Percentiles rank a stretch among this genome's conserved stretches.
These are phyloP conservation scores for Talaromyces pinophilus DNA, from an alignment of 2,329 filamentous ascomycete species.

Conservation along the genomic window DNA sequence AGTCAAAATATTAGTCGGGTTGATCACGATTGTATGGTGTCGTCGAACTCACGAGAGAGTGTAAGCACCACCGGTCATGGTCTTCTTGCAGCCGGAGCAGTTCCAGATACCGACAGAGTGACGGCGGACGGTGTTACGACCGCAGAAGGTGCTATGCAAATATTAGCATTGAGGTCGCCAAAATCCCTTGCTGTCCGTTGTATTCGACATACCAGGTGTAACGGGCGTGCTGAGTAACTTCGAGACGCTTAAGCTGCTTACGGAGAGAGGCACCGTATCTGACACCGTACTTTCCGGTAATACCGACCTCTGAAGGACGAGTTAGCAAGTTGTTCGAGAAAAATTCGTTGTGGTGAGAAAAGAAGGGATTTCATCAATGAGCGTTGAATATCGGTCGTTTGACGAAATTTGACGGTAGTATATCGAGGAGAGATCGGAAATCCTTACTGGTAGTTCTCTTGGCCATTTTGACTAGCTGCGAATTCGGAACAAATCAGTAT, in stretches of 20 bases:
- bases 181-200: background rate
- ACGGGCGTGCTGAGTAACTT: conserved; percentile 97
- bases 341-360: background rate
- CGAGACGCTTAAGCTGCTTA: conserved; percentile 99
- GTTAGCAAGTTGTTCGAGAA: conserved; percentile 24
- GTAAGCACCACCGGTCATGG: conserved; percentile 90
- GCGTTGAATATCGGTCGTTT: background rate
- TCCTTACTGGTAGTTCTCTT: conserved; percentile 25
- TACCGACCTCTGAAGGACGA: conserved; percentile 72
- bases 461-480: conserved; percentile 22
- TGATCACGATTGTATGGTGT: background rate
- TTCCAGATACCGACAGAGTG: conserved; percentile 94
- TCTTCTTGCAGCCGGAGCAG: conserved; percentile 95
- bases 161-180: conserved; percentile 3
- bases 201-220: conserved; percentile 63
- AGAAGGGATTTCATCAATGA: background rate
- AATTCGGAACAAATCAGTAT: conserved; percentile 13
- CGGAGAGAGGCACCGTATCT: conserved; percentile 99
- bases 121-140: conserved; percentile 91
- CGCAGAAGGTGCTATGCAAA: conserved; percentile 79
- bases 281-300: conserved; percentile 98
- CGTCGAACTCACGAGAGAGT: conserved; percentile 80
- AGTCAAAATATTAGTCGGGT: conserved; percentile 27
- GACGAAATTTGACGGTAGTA: background rate
- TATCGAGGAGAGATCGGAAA: conserved; percentile 12